Evolutionary conservation across 2,329 filamentous ascomycete species (phyloP).

Genomic region (Penicillium rolfsii): DNA sequence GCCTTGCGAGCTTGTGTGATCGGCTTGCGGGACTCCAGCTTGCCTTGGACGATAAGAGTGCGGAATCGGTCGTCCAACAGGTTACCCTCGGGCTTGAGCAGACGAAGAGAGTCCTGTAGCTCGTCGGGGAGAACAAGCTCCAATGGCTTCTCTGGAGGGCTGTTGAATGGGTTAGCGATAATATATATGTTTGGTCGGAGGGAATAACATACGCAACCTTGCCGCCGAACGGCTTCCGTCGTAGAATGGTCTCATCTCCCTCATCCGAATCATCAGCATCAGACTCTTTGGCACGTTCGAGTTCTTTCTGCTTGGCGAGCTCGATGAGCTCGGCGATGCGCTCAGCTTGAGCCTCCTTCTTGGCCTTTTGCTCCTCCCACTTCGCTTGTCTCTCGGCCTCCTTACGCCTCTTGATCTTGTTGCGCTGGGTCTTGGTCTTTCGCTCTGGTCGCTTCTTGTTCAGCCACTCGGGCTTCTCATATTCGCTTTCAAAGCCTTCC

Average conservation of each 20-base stretch:
- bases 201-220: conserved; percentile 54
- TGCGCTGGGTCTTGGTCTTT: conserved; percentile 84
- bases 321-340: conserved; percentile 71
- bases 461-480: conserved; percentile 67
- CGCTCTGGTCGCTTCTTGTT: conserved; percentile 76
- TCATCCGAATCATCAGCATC: conserved; percentile 51
- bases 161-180: conserved; percentile 30
- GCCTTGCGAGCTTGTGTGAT: conserved; percentile 81
- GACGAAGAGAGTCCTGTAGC: conserved; percentile 75
- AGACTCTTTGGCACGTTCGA: conserved; percentile 47
- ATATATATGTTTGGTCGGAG: neutral
- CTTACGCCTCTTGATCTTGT: conserved; percentile 85
- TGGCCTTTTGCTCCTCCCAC: conserved; percentile 75
- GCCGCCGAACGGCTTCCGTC: conserved; percentile 72
- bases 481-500: conserved; percentile 84
- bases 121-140: conserved; percentile 83
- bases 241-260: conserved; percentile 65
- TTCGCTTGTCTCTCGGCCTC: conserved; percentile 77
- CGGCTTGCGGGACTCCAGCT: conserved; percentile 79
- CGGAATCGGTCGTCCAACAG: conserved; percentile 89
- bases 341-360: conserved; percentile 71
- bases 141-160: conserved; percentile 71
- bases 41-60: conserved; percentile 83
- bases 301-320: conserved; percentile 53
- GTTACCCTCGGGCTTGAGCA: conserved; percentile 94